Evolutionary conservation across 2,329 filamentous ascomycete species (phyloP).

Genomic region (Mycosphaerella sp.): DNA sequence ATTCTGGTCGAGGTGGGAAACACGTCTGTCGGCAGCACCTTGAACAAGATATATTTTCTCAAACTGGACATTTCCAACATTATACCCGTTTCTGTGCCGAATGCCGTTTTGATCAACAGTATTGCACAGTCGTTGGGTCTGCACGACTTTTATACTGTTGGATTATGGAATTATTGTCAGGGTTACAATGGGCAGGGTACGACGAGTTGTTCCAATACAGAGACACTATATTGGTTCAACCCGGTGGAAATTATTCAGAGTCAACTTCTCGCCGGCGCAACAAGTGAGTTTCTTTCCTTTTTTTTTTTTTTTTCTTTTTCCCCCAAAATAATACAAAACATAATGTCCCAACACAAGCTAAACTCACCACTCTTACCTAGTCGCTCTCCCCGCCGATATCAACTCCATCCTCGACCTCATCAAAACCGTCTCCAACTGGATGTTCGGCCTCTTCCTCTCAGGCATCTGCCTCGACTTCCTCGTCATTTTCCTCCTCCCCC

Average conservation of each 20-base stretch:
- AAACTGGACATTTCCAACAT: slow-evolving; percentile 76
- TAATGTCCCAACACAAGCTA: background rate
- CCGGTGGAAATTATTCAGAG: slow-evolving; percentile 73
- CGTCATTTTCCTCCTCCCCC: slow-evolving; percentile 59
- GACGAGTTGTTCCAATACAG: slow-evolving; percentile 65
- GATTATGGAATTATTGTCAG: slow-evolving; percentile 88
- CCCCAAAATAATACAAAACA: no score
- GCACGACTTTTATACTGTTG: slow-evolving; percentile 91
- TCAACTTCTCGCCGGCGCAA: slow-evolving; percentile 74
- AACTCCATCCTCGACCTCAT: slow-evolving; percentile 68
- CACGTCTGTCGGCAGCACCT: slow-evolving; percentile 53
- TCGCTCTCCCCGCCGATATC: slow-evolving; percentile 70
- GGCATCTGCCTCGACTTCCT: slow-evolving; percentile 64
- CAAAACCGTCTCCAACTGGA: slow-evolving; percentile 67
- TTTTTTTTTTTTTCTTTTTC: no score
- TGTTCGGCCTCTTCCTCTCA: slow-evolving; percentile 82
- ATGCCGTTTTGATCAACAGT: slow-evolving; percentile 72
- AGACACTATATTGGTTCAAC: slow-evolving; percentile 81
- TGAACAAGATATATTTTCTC: slow-evolving; percentile 74
- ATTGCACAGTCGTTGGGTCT: slow-evolving; percentile 80
- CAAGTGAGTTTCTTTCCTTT: slow-evolving; percentile 43
- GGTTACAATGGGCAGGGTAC: slow-evolving; percentile 70
- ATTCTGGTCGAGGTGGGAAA: slow-evolving; percentile 77
- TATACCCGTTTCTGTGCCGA: slow-evolving; percentile 64
- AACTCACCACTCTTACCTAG: slow-evolving; percentile 35